Evolutionary conservation across 176 grass and related monocot genomes (phyloP), one percentile per base, ranked within the genome.

Genomic region (Dactylis glomerata): DNA sequence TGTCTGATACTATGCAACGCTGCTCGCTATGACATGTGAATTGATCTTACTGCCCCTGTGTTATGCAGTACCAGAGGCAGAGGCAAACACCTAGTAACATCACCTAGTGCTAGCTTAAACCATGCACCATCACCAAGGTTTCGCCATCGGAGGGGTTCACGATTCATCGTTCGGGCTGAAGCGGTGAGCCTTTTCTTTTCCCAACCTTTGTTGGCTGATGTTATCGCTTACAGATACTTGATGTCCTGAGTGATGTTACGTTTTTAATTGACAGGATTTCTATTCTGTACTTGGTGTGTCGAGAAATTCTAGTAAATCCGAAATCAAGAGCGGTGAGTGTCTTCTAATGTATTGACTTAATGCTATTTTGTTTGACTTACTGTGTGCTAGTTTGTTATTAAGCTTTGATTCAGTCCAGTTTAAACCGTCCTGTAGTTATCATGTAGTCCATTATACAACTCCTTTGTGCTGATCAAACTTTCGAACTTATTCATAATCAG

Each of bases 221-320:
- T 81, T 58, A 33, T 61, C 24, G 31, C 61, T 61, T 75, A 34
- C 75, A 83, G 38, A 41, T 32, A n/a, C 31, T 44, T 85, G 70
- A 17, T 66, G 10, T 66, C 45, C 47, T 85, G 50, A 77, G 78
- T 46, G 50, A 77, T 74, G 73, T 77, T 45, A 17, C 80, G 77
- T 70, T 78, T 27, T 86, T 50, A 84, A 76, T 87, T 85, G 80
- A 58, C 91, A 99, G 96, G 96, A 99, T 91, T 99, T 89, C 74
- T 99, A 99, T 87, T 91, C 89, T 62, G 37, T 94, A 71, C 89
- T 99, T 81, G 96, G 91, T 26, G 93, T 99, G 47, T 96, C 96
- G 65, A 99, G 86, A 88, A 99, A 99, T 92, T 65, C 96, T 71
- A 99, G 96, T 81, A 99, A 94, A 92, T 96, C 96, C 76, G 96